A percentile compares a stretch with the other conserved stretches of the same genome.
These are phyloP conservation scores for Trametes punicea DNA, from an alignment of 768 basidiomycete genomes.

Conservation along the genomic window DNA sequence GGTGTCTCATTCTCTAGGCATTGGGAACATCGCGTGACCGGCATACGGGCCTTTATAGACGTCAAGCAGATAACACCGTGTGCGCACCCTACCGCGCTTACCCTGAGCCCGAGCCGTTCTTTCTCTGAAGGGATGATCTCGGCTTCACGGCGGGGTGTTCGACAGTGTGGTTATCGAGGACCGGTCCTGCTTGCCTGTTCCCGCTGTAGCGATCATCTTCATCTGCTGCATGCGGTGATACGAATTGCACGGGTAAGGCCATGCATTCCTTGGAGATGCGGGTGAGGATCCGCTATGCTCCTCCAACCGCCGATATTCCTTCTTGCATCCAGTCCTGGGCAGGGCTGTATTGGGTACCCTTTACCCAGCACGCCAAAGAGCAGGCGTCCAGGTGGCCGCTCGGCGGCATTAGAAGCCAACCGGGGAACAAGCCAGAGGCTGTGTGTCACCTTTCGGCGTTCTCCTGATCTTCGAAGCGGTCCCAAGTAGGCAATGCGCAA, in stretches of 20 bases:
- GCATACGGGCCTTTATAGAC: slow-evolving; percentile 5
- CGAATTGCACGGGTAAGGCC: background rate
- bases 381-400: slow-evolving; percentile 13
- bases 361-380: slow-evolving; percentile 3
- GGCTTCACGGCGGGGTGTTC: background rate
- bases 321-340: background rate
- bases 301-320: background rate
- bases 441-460: slow-evolving; percentile 16
- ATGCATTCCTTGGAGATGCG: background rate
- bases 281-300: background rate
- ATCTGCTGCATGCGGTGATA: background rate
- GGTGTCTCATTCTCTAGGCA: background rate
- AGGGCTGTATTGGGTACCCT: slow-evolving; percentile 4
- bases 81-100: background rate
- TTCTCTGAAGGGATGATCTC: slow-evolving; percentile 5
- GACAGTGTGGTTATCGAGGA: background rate
- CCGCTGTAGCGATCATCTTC: slow-evolving; percentile 1
- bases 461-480: slow-evolving; percentile 17
- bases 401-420: slow-evolving; percentile 20
- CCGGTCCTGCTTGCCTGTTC: background rate
- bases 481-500: slow-evolving; percentile 4
- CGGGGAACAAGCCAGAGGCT: slow-evolving; percentile 23
- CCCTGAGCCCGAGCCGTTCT: background rate
- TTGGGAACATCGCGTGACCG: background rate
- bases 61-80: slow-evolving; percentile 1